Base-by-base conservation (phyloP, 176 grass and related monocot species). In the Oryza meridionalis region DNA sequence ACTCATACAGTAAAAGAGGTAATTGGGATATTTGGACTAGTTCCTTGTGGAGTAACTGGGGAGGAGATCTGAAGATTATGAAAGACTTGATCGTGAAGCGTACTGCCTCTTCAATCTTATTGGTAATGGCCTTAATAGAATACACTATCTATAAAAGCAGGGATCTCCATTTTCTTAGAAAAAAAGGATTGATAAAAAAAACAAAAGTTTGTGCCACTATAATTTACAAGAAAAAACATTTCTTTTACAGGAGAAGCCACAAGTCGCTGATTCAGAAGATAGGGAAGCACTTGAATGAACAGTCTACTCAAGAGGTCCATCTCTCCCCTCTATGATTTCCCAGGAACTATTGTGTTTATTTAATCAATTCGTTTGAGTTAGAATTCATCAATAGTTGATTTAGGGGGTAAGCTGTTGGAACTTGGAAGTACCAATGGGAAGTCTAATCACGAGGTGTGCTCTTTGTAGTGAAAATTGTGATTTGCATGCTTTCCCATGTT, bases 401-500 rank as follows among this genome's bases (percentile, higher is more conserved):
- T 47, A 11, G 45, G 45, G 2, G 17, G 53, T 58, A 58, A 58
- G 53, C 17, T 66, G 26, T 66, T 29, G 25, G 7, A 40, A 40
- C 38, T 40, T 40, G 38, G 10, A 66, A 31, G 9, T 27, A 5
- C 22, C 62, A 67, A 33, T 33, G n/a, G n/a, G 5, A 63, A 63
- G 59, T 63, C 59, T 25, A 63, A 63, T n/a, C 59, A 63, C n/a
- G n/a, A 63, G 59, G 7, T 24, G 59, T 40, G 38, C 26, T 33
- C 12, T 32, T 33, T 35, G 4, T 67, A 33, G 27, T 67, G 26
- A 31, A 67, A 31, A 67, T 35, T 67, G 12, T 33, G 26, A 67
- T 16, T 35, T 67, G 65, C 65, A 67, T 67, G 27, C 29, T 67
- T 67, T 67, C 13, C 13, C 65, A 67, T 67, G 65, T 67, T 33